Conservation (phyloP, 176 grass and related monocot species). For the Puccinellia tenuiflora region DNA sequence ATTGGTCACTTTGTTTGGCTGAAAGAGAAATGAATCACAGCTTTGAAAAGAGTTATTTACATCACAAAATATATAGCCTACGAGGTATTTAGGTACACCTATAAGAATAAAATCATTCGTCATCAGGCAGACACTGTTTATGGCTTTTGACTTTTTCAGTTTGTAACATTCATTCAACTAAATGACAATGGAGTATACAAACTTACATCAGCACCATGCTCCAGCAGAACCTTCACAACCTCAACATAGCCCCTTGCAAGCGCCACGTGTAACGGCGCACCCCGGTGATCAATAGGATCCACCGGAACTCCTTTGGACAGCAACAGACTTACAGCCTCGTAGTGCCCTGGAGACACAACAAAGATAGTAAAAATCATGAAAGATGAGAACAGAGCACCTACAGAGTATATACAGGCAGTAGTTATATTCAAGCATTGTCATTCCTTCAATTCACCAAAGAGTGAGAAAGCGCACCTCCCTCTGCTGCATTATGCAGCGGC, state of each 20-base stretch:
- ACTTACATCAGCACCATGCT: slow-evolving; percentile 41
- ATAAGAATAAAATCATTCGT: neutral
- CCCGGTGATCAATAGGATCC: slow-evolving; percentile 11
- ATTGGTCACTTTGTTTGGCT: slow-evolving; percentile 21
- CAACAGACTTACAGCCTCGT: neutral
- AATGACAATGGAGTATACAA: neutral
- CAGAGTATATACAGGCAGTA: neutral
- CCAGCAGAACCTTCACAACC: slow-evolving; percentile 33
- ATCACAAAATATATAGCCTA: neutral
- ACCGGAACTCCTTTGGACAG: slow-evolving; percentile 37
- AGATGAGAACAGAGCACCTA: neutral
- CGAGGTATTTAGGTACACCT: neutral
- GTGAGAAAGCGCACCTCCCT: neutral
- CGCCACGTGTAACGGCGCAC: slow-evolving; percentile 37
- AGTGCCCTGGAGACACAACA: slow-evolving; percentile 13
- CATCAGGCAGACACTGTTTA: neutral
- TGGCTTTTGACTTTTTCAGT: neutral
- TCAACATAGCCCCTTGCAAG: neutral
- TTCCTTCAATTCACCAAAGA: neutral
- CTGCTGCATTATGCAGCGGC: slow-evolving; percentile 26
- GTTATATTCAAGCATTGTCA: neutral
- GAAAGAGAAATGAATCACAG: slow-evolving; percentile 1
- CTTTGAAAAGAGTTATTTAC: neutral
- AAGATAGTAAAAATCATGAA: neutral
- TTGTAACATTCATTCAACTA: neutral